phyloP scores from a whole-genome alignment of 2,329 filamentous ascomycete species.

The Microsporum audouinii region DNA sequence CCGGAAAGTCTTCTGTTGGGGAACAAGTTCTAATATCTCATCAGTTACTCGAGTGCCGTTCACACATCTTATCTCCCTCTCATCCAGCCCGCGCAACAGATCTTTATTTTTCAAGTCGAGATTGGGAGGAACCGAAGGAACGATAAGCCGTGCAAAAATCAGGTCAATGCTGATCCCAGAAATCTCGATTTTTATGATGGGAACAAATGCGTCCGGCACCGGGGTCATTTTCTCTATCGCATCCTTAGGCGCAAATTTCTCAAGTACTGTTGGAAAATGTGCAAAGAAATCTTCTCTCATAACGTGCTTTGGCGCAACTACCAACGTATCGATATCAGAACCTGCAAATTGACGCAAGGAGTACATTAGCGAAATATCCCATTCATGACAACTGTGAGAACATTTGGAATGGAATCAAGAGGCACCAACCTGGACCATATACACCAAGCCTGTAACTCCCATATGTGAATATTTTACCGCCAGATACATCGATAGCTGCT shows the following conservation, averaged over 20 bases:
- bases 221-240: conserved; percentile 73
- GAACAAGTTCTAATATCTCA: conserved; percentile 79
- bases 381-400: background rate
- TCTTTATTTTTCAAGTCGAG: conserved; percentile 72
- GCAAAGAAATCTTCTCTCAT: conserved; percentile 84
- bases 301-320: conserved; percentile 84
- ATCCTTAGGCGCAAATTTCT: conserved; percentile 62
- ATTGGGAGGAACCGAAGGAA: conserved; percentile 59
- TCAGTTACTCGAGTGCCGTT: conserved; percentile 93
- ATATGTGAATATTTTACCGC: conserved; percentile 90
- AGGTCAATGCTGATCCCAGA: conserved; percentile 87
- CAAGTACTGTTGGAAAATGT: conserved; percentile 68
- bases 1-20: conserved; percentile 79
- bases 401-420: background rate
- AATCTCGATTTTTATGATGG: conserved; percentile 94
- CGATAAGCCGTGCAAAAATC: conserved; percentile 67
- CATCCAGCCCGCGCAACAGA: conserved; percentile 73
- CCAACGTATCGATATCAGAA: conserved; percentile 94
- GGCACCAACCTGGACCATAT: conserved; percentile 58
- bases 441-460: conserved; percentile 92
- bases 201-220: conserved; percentile 84
- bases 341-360: conserved; percentile 36
- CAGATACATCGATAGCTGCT: conserved; percentile 67
- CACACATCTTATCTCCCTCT: conserved; percentile 74
- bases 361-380: background rate